phyloP scores from a whole-genome alignment of 768 basidiomycete species.

The Suillus sp. region DNA sequence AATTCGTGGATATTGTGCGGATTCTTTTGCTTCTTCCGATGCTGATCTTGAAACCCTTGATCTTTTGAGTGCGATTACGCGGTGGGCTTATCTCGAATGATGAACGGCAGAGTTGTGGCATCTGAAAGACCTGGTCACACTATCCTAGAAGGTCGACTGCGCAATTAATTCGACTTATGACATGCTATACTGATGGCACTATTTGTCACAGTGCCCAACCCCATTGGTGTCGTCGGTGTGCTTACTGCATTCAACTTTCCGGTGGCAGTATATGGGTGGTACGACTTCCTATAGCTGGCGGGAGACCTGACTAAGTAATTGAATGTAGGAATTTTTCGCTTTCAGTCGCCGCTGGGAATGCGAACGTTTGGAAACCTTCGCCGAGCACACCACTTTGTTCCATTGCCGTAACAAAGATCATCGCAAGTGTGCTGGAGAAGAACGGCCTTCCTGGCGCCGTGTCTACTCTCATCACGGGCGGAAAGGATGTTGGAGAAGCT shows the following conservation, averaged over 20 bases:
- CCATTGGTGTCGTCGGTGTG: slow-evolving; percentile 73
- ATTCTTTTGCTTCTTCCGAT: neutral
- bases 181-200: slow-evolving; percentile 15
- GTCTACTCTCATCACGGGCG: slow-evolving; percentile 82
- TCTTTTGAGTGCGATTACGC: slow-evolving; percentile 82
- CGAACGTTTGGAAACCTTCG: slow-evolving; percentile 95
- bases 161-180: slow-evolving; percentile 9
- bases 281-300: slow-evolving; percentile 20
- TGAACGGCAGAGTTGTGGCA: slow-evolving; percentile 86
- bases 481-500: slow-evolving; percentile 75
- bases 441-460: slow-evolving; percentile 86
- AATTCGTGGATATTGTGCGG: slow-evolving; percentile 91
- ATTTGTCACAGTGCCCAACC: slow-evolving; percentile 75
- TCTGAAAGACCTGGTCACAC: slow-evolving; percentile 91
- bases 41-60: slow-evolving; percentile 15
- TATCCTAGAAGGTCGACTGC: slow-evolving; percentile 75
- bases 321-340: slow-evolving; percentile 81
- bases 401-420: slow-evolving; percentile 88
- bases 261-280: slow-evolving; percentile 92
- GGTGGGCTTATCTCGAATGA: slow-evolving; percentile 91
- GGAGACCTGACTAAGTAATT: neutral
- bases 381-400: slow-evolving; percentile 86
- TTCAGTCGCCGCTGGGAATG: slow-evolving; percentile 87
- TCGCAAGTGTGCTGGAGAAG: slow-evolving; percentile 75
- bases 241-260: slow-evolving; percentile 97